These are phyloP conservation scores for Cyclotella atomus DNA, from an alignment of 108 stramenopile species.

Conservation along the genomic window DNA sequence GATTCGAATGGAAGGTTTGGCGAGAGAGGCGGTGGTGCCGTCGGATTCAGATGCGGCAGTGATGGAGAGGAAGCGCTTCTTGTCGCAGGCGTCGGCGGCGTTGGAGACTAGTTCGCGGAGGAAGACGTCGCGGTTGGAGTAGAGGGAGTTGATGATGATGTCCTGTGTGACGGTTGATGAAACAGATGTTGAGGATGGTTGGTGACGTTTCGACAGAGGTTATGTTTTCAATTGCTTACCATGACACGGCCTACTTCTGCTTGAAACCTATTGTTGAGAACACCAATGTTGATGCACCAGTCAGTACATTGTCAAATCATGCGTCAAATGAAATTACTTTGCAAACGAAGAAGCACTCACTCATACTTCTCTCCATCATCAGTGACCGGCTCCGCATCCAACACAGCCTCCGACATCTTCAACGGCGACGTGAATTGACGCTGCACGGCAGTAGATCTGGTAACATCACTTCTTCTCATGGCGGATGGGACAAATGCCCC, in stretches of 20 bases:
- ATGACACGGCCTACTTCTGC: constrained; percentile 93
- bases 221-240: too few species aligned
- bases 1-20: constrained; percentile 78
- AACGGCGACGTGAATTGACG: constrained; percentile 5
- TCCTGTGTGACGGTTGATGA: too few species aligned
- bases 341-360: constrained; percentile 52
- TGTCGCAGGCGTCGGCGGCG: constrained; percentile 98
- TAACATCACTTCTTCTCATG: constrained; percentile 1
- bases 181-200: too few species aligned
- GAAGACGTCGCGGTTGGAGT: constrained; percentile 86
- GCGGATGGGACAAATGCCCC: constrained; percentile 13
- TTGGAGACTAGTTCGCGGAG: constrained; percentile 92
- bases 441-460: background rate
- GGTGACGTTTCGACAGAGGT: too few species aligned
- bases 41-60: constrained; percentile 51
- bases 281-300: too few species aligned
- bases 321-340: too few species aligned
- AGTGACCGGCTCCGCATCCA: constrained; percentile 31
- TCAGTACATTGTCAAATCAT: too few species aligned
- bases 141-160: constrained; percentile 98
- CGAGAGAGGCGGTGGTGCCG: constrained; percentile 21
- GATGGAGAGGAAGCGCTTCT: constrained; percentile 95
- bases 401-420: constrained; percentile 39
- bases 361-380: constrained; percentile 62
- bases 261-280: constrained; percentile 55